Evolutionary conservation across 495 filamentous ascomycete species (phyloP), one percentile per base, ranked within the genome.

Genomic region (Eremomyces bilateralis): DNA sequence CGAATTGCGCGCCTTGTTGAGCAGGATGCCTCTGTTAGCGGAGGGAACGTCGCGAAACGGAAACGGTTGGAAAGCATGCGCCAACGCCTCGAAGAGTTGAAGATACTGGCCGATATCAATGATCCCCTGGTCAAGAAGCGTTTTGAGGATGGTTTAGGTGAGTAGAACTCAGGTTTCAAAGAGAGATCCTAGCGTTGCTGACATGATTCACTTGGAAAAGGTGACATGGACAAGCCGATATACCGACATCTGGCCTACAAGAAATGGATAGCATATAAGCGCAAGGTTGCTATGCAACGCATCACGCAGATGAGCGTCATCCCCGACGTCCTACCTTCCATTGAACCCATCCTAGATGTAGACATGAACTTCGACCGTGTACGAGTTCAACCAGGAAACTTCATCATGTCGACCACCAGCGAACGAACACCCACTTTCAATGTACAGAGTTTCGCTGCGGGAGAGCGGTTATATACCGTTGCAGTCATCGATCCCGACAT

Each of bases 151-250:
- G 83, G 85, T 10, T 54, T 69, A 44, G 81, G 88, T 93, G 58
- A 51, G 67, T 53, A 15, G n/a, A n/a, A n/a, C n/a, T 16, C 17
- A 39, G 6, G 17, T 29, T 16, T 36, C 25, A 33, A 31, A 13
- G 22, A 13, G 38, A 20, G 40, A 21, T 12, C 8, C 21, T 20
- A 27, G n/a, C 3, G 10, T 22, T 36, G 36, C 15, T 33, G 12
- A 11, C 18, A 5, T 34, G 25, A 31, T 21, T 18, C 4, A 24
- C 10, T 4, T 22, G 20, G 24, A n/a, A n/a, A n/a, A 93, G 82
- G 80, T 33, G 81, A 94, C 50, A 85, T 94, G 84, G 74, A 69
- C 57, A 88, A 91, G 54, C 90, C 88, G 24, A 78, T 99, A 51
- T 99, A 99, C 62, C 80, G 85, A 25, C 73, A 76, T 51, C 70